Base-by-base conservation (phyloP, 148 eudicot species). In the Amaranthus hypochondriacus region DNA sequence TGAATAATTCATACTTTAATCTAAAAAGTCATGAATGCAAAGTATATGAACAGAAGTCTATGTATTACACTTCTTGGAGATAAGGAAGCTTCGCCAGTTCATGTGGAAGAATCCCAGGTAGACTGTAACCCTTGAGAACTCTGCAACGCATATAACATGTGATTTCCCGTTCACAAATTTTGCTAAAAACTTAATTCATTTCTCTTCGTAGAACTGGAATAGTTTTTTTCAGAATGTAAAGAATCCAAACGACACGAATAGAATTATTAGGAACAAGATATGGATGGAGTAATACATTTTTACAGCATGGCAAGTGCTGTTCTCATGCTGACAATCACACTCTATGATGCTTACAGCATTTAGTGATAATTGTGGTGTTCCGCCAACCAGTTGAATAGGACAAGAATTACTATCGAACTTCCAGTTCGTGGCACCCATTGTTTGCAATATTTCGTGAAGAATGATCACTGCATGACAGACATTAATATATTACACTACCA, bases 41-140 rank as follows among this genome's bases (percentile, higher is more conserved):
- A 21, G 47, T 4, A n/a, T 70, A 69, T 56, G 18, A n/a, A 66
- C 51, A 43, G 51, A 56, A 50, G 54, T 67, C 69, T 56, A 73
- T 44, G 39, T 72, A 86, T 81, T 89, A 91, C 96, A 91, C 68
- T 1, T 53, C 54, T 61, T 55, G 84, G 50, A 91, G 69, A 77
- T 86, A 82, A 47, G 88, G 91, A 78, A 91, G 91, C 76, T 84
- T 85, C 66, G 73, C 84, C 57, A 87, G 77, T 77, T 84, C 84
- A 18, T 78, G 81, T 42, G 93, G 89, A 44, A 91, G 93, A 62
- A 82, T 73, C 4, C 96, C 96, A 46, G 92, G 89, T 62, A 89
- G 93, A 79, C 72, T 91, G 62, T 69, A 83, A 80, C 85, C 68
- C 82, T 91, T 91, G 39, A 87, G 87, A 46, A 76, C 76, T 62